Conservation (phyloP, 768 basidiomycete genomes). For the Galerina marginata region DNA sequence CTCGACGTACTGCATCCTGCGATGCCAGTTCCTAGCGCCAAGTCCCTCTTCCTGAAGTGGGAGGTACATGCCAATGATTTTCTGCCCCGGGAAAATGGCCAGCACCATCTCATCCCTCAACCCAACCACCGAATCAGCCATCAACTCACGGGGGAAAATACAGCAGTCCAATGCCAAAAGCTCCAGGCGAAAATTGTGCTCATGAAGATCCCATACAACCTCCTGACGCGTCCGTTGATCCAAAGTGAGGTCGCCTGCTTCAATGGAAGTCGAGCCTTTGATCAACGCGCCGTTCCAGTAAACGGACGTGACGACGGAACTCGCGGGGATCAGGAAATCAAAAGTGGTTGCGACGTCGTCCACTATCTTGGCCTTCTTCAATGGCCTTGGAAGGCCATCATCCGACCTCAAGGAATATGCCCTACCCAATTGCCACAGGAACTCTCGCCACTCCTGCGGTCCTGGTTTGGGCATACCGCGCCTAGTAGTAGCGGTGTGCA, state of each 20-base stretch:
- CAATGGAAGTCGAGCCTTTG: neutral
- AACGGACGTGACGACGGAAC: neutral
- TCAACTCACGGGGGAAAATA: neutral
- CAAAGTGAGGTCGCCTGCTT: neutral
- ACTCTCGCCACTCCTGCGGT: constrained; percentile 13
- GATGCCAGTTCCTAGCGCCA: constrained; percentile 2
- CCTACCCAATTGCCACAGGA: neutral
- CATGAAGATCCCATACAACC: constrained; percentile 19
- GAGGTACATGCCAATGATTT: neutral
- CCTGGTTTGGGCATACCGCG: neutral
- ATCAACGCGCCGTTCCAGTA: neutral
- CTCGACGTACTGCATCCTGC: constrained; percentile 3
- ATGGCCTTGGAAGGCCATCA: neutral
- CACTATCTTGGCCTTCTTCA: neutral
- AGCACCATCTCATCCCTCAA: constrained; percentile 2
- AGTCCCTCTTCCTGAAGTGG: constrained; percentile 6
- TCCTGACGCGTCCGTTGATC: neutral
- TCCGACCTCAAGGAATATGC: neutral
- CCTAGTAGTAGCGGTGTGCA: neutral
- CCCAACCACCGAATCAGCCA: neutral
- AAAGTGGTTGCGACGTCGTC: neutral
- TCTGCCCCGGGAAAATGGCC: neutral
- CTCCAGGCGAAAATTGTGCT: constrained; percentile 21
- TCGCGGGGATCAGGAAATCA: neutral
- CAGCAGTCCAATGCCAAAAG: constrained; percentile 12